Evolutionary conservation across 108 stramenopile genomes (phyloP), one percentile per base, ranked within the genome.

Genomic region (Nannochloropsis salina): DNA sequence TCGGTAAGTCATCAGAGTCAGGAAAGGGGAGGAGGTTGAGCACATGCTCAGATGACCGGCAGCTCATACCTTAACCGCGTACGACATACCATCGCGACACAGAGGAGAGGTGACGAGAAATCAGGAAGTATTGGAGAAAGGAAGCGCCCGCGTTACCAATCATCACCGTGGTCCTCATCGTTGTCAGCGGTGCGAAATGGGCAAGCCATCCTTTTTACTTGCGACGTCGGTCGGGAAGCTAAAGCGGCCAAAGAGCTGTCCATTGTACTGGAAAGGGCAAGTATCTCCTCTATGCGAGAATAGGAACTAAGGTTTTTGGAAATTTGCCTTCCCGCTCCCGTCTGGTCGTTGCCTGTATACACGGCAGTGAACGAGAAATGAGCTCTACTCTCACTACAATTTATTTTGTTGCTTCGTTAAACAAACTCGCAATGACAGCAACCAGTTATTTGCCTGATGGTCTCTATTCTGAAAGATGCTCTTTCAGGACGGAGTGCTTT

Each of bases 221-320:
- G 61, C 61, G 61, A 74, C 61, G 61, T 74, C 20, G 61, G 61
- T n/a, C 61, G 61, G 61, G 61, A 74, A n/a, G 61, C 61, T n/a
- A 74, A 74, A 6, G 61, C 61, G n/a, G 61, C 61, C 61, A 74
- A 74, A n/a, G 61, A 74, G 61, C 15, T 74, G 6, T 74, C 4
- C n/a, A 3, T 74, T n/a, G 61, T 74, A 15, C 6, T 74, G n/a
- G 61, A 74, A 6, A 15, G 61, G 61, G 61, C n/a, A 6, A 74
- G 61, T 74, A 74, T 74, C 61, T 2, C n/a, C 20, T 74, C 61
- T 74, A n/a, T 15, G 15, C 20, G 61, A 6, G 61, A n/a, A 74
- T 8, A n/a, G 61, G n/a, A n/a, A n/a, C 4, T 74, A 74, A 15
- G 61, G 61, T 31, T 31, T 31, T 1, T 31, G 31, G 1, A 31